These are phyloP conservation scores for Trametes villosa DNA, from an alignment of 768 basidiomycete genomes.

Conservation along the genomic window DNA sequence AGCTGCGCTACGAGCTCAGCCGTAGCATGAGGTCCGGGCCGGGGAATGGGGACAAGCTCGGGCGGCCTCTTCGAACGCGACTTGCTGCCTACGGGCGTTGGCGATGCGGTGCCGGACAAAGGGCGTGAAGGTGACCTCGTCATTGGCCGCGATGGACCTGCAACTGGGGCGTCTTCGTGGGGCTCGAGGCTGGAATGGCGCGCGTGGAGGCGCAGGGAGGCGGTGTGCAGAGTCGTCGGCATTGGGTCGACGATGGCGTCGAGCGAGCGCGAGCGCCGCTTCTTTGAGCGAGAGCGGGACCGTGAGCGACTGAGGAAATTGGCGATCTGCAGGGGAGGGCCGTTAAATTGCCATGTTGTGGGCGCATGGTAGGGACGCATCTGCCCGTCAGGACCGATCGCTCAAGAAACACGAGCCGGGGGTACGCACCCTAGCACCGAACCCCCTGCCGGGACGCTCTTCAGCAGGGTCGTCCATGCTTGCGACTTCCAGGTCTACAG, in stretches of 20 bases:
- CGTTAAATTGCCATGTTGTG: conserved; percentile 17
- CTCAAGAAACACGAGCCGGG: background rate
- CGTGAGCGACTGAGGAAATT: conserved; percentile 54
- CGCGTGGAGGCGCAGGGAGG: conserved; percentile 30
- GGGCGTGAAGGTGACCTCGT: conserved; percentile 60
- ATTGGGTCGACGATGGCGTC: conserved; percentile 29
- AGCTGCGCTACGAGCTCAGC: conserved; percentile 30
- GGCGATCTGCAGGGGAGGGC: conserved; percentile 50
- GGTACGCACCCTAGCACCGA: conserved; percentile 35
- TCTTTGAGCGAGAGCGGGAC: conserved; percentile 59
- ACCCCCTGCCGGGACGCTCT: conserved; percentile 29
- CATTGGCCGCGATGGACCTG: conserved; percentile 47
- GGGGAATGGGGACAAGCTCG: conserved; percentile 7
- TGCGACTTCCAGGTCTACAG: conserved; percentile 25
- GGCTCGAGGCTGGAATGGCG: conserved; percentile 28
- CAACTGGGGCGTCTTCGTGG: conserved; percentile 22
- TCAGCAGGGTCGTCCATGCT: conserved; percentile 28
- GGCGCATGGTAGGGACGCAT: conserved; percentile 5
- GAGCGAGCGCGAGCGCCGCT: conserved; percentile 33
- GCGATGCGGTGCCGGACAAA: conserved; percentile 65
- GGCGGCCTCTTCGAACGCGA: conserved; percentile 37
- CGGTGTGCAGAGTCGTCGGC: conserved; percentile 25
- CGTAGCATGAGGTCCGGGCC: conserved; percentile 5
- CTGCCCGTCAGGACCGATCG: conserved; percentile 6
- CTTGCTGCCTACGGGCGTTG: conserved; percentile 63